Conservation (phyloP, 2,329 filamentous ascomycete species). For the Xylaria sp. region DNA sequence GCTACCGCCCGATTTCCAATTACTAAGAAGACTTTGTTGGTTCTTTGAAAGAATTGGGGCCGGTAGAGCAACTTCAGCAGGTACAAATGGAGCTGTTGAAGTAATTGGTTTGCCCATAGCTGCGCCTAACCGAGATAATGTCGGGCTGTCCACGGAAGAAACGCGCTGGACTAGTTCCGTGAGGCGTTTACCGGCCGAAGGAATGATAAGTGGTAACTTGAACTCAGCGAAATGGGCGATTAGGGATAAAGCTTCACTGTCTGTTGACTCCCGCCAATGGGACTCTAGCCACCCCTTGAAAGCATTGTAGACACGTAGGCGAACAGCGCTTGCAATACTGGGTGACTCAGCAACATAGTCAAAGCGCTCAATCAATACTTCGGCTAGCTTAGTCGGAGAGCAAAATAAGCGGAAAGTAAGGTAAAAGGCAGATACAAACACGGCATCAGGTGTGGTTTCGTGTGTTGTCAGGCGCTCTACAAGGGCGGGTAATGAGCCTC, state of each 20-base stretch:
- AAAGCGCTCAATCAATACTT: conserved; percentile 88
- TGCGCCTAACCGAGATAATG: conserved; percentile 85
- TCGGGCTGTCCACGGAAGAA: conserved; percentile 73
- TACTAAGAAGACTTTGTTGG: conserved; percentile 76
- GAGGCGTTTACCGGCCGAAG: conserved; percentile 82
- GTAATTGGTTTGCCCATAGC: conserved; percentile 90
- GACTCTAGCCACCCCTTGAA: conserved; percentile 98
- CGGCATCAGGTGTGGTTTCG: conserved; percentile 89
- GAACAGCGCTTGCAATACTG: conserved; percentile 80
- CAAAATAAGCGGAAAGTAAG: conserved; percentile 96
- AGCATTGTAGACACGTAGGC: conserved; percentile 92
- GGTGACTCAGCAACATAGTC: conserved; percentile 87
- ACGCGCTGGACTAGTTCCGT: conserved; percentile 84
- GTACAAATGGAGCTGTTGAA: conserved; percentile 75
- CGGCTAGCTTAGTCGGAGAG: conserved; percentile 80
- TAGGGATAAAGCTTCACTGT: conserved; percentile 77
- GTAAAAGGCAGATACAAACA: conserved; percentile 95
- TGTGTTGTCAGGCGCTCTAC: conserved; percentile 96
- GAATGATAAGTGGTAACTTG: conserved; percentile 74
- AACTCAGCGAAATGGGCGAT: conserved; percentile 84
- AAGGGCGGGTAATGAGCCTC: conserved; percentile 87
- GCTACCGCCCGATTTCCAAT: conserved; percentile 78
- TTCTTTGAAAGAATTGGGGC: conserved; percentile 77
- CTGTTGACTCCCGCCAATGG: conserved; percentile 88
- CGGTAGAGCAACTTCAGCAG: conserved; percentile 78